Evolutionary conservation across 306 rosid species (phyloP), one percentile per base, ranked within the genome.

Genomic region (Urtica urens): DNA sequence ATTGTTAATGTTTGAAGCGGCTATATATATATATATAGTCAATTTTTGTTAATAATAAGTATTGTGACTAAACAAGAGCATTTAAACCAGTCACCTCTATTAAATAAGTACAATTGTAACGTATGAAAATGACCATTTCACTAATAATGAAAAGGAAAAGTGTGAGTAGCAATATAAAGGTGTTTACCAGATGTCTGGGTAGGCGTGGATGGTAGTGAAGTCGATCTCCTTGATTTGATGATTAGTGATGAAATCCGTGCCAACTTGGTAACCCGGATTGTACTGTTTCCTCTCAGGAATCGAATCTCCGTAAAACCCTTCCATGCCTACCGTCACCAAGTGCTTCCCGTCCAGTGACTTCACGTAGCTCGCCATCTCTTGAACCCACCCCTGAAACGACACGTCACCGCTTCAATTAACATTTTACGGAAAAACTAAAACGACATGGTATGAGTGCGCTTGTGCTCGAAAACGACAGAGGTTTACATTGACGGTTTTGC

Each of bases 301-400:
- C 9, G 78, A 71, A 45, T 65, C 69, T 14, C 88, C 82, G 54
- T 79, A 72, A 40, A 83, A 83, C 17, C 88, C 94, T 63, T 79
- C 94, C 75, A 79, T 65, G 22, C 94, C 82, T 60, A 79, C 60
- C 38, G 49, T 76, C 43, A 83, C 37, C 26, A 79, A 59, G 71
- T 76, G 88, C 13, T 63, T 40, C 0, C 39, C 43, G 59, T 79
- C 85, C 10, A 79, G 45, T 10, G 71, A 79, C 43, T 76, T 83
- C 56, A 71, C 72, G 57, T 60, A 58, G 14, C 55, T 15, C 44
- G 75, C 80, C 83, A 78, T 77, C 40, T 83, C 85, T 29, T 69
- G 56, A 55, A 79, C 65, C 94, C 94, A 83, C 51, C 20, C 73
- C 85, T 79, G 57, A n/a, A n/a, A n/a, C n/a, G n/a, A n/a, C n/a